Evolutionary conservation across 108 stramenopile genomes (phyloP), one percentile per base, ranked within the genome.

Genomic region (Chaetoceros tenuissimus): DNA sequence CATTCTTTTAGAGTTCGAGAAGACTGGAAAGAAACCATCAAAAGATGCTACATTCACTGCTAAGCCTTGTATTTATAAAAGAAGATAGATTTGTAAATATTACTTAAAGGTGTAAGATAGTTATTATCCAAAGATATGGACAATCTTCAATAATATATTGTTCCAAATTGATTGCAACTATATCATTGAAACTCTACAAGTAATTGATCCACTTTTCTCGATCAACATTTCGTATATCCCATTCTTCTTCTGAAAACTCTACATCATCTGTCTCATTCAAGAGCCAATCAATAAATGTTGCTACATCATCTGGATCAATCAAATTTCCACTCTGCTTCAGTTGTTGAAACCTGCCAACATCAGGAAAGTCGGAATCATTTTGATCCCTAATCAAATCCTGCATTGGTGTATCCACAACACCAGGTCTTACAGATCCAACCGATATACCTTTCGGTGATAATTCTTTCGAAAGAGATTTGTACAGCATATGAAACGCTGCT

Each of bases 31-130:
- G 59, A 63, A 73, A 55, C 76, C 84, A 53, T 71, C 83, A n/a
- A 51, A 68, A 23, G 63, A 73, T 10, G 71, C 80, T n/a, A 63
- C 57, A 28, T 87, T 77, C 44, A 73, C 73, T 45, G 84, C 88
- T 30, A 94, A 88, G 56, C 80, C 92, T 10, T 94, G 92, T 48
- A 94, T 94, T 31, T 94, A 89, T 60, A 94, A 94, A 62, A 67
- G 86, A 48, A 49, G 92, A 62, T 93, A 75, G 50, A 27, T n/a
- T n/a, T n/a, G n/a, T 44, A 44, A 17, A 17, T 44, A 44, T 10
- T 44, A n/a, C n/a, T n/a, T n/a, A n/a, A n/a, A n/a, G n/a, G n/a
- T n/a, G n/a, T n/a, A n/a, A n/a, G n/a, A n/a, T n/a, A n/a, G n/a
- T n/a, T n/a, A n/a, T n/a, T n/a, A n/a, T n/a, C n/a, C n/a, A n/a